Base-by-base conservation (phyloP, 805 yeast species). In the Schwanniomyces sp. region DNA sequence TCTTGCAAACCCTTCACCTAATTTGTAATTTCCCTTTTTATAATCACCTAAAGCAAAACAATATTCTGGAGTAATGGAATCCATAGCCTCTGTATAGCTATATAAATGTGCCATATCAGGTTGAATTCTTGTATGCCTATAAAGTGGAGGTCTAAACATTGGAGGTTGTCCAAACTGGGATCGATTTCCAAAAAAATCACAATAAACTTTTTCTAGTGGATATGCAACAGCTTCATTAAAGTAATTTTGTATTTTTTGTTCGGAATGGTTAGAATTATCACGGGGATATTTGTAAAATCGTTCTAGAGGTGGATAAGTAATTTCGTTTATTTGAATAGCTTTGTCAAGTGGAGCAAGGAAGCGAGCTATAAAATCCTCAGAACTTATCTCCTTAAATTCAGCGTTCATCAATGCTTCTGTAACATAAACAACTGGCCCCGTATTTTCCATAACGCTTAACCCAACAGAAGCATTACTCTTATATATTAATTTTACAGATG, bases 281-380 rank as follows among this genome's bases (percentile, higher is more conserved):
- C 24, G 5, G 3, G 43, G 43, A 25, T 40, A 40, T 11, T 11
- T n/a, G 16, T 40, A 26, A 3, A 5, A n/a, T 7, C 7, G 5
- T 5, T 24, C 34, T 26, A 40, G 17, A 25, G 12, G 34, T 21
- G 16, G 32, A 21, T 2, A 21, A 4, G 4, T 14, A 24, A 40
- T 40, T 8, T 25, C 16, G 7, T 12, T 10, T 40, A 8, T 24
- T 25, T 27, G 3, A 26, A 40, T 3, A 40, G 32, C 43, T 11
- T 4, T 28, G 26, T 40, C 43, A 40, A 40, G 43, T n/a, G 43
- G 43, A 8, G 32, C 32, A 40, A 40, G 43, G 43, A n/a, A 40
- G 7, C 21, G 24, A n/a, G 24, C 32, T 27, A 25, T 25, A 34
- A 40, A 40, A 3, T 28, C 43, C 7, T 40, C 43, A 40, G 14